Conservation (phyloP, 208 protist genomes). For the Crithidia brevicula region DNA sequence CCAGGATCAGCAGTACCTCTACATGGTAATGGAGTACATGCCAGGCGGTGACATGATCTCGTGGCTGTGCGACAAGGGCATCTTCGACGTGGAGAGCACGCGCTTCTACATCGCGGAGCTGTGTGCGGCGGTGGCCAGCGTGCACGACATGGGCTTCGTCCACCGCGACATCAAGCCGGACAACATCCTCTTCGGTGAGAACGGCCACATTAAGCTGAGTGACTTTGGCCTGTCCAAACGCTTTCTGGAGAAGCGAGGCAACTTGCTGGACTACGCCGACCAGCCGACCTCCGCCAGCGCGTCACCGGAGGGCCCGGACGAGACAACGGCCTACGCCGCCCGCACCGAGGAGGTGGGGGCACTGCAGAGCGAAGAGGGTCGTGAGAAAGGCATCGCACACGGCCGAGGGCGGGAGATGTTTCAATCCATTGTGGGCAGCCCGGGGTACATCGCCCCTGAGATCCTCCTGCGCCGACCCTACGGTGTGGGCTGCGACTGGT, state of each 20-base stretch:
- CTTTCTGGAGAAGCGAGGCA: constrained; percentile 67
- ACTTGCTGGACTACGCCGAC: constrained; percentile 66
- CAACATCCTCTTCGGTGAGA: constrained; percentile 96
- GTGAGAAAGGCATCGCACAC: constrained; percentile 25
- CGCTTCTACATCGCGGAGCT: constrained; percentile 95
- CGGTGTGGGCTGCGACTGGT: constrained; percentile 97
- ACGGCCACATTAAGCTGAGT: constrained; percentile 98
- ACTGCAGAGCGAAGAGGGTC: background rate
- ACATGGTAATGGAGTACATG: constrained; percentile 96
- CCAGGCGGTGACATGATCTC: constrained; percentile 94
- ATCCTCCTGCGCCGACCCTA: constrained; percentile 95
- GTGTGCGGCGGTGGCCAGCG: constrained; percentile 86
- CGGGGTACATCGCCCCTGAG: constrained; percentile 98
- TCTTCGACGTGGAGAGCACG: constrained; percentile 86
- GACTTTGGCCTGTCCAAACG: constrained; percentile 97
- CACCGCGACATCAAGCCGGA: constrained; percentile 98
- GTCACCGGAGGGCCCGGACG: constrained; percentile 1
- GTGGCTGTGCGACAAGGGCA: constrained; percentile 88
- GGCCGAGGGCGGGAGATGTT: constrained; percentile 65
- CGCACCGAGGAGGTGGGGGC: constrained; percentile 5
- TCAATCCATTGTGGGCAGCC: constrained; percentile 95
- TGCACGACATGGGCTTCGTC: constrained; percentile 92
- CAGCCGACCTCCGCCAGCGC: constrained; percentile 20
- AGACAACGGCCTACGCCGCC: constrained; percentile 12
- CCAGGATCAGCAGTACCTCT: constrained; percentile 92